A percentile compares a stretch with the other conserved stretches of the same genome.
These are phyloP conservation scores for Apiospora aurea DNA, from an alignment of 2,329 filamentous ascomycete genomes.

Conservation along the genomic window DNA sequence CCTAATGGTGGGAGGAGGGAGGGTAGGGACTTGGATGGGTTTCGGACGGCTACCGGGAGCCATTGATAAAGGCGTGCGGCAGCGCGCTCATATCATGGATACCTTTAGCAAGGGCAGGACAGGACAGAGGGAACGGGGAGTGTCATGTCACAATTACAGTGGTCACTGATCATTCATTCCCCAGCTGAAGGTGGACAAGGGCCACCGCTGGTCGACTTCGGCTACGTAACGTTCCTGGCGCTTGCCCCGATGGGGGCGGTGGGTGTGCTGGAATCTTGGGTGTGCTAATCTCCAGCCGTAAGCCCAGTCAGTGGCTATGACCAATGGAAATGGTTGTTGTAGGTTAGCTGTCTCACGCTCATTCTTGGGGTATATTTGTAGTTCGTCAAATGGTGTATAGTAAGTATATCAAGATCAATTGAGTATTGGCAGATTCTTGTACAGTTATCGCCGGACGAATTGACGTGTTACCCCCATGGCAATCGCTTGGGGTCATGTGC, in stretches of 20 bases:
- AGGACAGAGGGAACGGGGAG: background rate
- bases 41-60: conserved; percentile 37
- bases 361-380: too few relatives aligned
- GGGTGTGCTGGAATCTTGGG: conserved; percentile 16
- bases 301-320: background rate
- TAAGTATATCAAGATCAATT: background rate
- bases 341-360: background rate
- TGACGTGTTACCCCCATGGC: background rate
- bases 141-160: conserved; percentile 20
- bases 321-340: background rate
- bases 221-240: conserved; percentile 33
- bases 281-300: conserved; percentile 12
- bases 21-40: conserved; percentile 40
- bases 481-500: background rate
- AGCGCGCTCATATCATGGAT: conserved; percentile 10
- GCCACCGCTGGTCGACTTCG: conserved; percentile 17
- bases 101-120: background rate
- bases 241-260: conserved; percentile 37
- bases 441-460: too few relatives aligned
- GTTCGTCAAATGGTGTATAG: background rate
- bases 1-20: conserved; percentile 40
- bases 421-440: background rate
- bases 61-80: conserved; percentile 30
- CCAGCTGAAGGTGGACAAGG: conserved; percentile 24
- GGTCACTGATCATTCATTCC: conserved; percentile 17